Conservation (phyloP, 345 rosid genomes). For the Nasturtium officinale region DNA sequence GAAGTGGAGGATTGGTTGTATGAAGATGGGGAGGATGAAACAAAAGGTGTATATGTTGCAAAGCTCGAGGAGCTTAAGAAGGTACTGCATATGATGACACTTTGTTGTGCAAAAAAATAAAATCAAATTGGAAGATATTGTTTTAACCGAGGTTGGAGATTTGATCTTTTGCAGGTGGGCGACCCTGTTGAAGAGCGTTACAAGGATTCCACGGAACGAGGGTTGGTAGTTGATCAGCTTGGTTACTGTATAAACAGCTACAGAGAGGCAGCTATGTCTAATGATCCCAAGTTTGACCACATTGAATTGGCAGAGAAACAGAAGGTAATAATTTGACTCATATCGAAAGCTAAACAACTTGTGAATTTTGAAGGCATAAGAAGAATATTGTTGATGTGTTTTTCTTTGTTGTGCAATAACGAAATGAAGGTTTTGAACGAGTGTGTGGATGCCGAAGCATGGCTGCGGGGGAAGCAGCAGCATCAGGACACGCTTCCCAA, state of each 20-base stretch:
- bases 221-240: constrained; percentile 73
- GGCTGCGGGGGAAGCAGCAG: constrained; percentile 82
- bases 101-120: neutral
- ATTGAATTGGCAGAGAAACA: constrained; percentile 87
- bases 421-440: constrained; percentile 73
- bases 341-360: neutral
- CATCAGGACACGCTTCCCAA: constrained; percentile 88
- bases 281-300: constrained; percentile 89
- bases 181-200: constrained; percentile 83
- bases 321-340: constrained; percentile 51
- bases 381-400: neutral
- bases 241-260: constrained; percentile 75
- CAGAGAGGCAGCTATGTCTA: constrained; percentile 83
- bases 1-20: constrained; percentile 94
- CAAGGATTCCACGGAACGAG: constrained; percentile 75
- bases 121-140: neutral
- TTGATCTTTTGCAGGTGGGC: constrained; percentile 62
- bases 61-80: constrained; percentile 97
- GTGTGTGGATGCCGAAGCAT: constrained; percentile 86
- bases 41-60: constrained; percentile 91
- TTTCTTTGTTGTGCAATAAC: constrained; percentile 4
- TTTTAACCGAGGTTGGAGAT: constrained; percentile 2
- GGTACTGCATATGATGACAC: constrained; percentile 47
- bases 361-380: neutral
- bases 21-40: constrained; percentile 99